Conservation (phyloP, 352 stramenopile species). For the Globisporangium emineosum region DNA sequence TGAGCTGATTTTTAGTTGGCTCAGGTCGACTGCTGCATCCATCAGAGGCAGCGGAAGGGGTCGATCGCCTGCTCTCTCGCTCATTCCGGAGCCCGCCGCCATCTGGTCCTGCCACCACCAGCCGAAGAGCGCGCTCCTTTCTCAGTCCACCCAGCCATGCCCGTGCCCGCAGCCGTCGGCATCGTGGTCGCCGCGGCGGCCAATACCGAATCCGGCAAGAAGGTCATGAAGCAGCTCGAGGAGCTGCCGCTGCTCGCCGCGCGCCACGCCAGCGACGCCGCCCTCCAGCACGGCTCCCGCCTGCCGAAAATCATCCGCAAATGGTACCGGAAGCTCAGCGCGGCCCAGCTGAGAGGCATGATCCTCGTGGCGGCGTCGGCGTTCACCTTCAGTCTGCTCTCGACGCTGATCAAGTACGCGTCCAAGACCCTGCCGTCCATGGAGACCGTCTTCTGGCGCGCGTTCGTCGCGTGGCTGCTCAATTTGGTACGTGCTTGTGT, state of each 20-base stretch:
- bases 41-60: no score
- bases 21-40: no score
- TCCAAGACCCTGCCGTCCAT: conserved; percentile 48
- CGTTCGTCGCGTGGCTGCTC: conserved; percentile 46
- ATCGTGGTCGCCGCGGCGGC: conserved; percentile 7
- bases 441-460: conserved; percentile 70
- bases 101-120: background rate
- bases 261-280: conserved; percentile 20
- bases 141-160: conserved; percentile 1
- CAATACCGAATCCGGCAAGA: conserved; percentile 24
- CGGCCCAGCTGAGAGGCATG: conserved; percentile 26
- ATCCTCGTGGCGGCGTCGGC: conserved; percentile 49
- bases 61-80: background rate
- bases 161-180: conserved; percentile 11
- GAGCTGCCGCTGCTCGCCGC: conserved; percentile 42
- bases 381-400: conserved; percentile 58
- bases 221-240: conserved; percentile 36
- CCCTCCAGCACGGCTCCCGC: conserved; percentile 1
- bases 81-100: background rate
- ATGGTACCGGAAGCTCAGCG: conserved; percentile 15
- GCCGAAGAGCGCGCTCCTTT: no score
- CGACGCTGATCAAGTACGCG: conserved; percentile 53
- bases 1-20: no score
- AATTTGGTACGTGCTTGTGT: conserved; percentile 33
- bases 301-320: conserved; percentile 1